Evolutionary conservation across 2,329 filamentous ascomycete genomes (phyloP).

Genomic region (Keithomyces neogunnii): DNA sequence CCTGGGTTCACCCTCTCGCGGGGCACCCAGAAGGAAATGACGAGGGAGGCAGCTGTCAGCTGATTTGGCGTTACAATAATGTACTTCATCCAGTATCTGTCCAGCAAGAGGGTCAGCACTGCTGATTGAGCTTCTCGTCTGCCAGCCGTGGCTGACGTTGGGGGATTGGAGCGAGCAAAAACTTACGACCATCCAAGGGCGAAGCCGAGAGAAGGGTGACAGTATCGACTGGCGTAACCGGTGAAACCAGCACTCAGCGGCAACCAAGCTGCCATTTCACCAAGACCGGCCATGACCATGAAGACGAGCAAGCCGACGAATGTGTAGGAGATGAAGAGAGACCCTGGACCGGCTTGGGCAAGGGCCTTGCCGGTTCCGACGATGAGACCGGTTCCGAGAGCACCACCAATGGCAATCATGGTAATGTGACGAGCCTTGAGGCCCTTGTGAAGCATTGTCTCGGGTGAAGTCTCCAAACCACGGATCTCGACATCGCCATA

Average conservation of each 20-base stretch:
- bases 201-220: slow-evolving; percentile 74
- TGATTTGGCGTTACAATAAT: slow-evolving; percentile 83
- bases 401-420: slow-evolving; percentile 64
- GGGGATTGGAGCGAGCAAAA: background rate
- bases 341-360: slow-evolving; percentile 48
- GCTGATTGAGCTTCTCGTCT: background rate
- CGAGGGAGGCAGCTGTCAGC: slow-evolving; percentile 68
- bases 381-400: slow-evolving; percentile 66
- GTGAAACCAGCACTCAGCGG: slow-evolving; percentile 73
- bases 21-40: slow-evolving; percentile 69
- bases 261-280: slow-evolving; percentile 79
- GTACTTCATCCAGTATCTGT: slow-evolving; percentile 63
- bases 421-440: slow-evolving; percentile 47
- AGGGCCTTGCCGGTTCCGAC: slow-evolving; percentile 55
- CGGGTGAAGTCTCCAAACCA: slow-evolving; percentile 39
- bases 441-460: slow-evolving; percentile 41
- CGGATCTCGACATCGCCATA: slow-evolving; percentile 27
- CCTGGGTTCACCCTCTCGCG: slow-evolving; percentile 62
- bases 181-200: slow-evolving; percentile 63
- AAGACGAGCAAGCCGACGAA: slow-evolving; percentile 66
- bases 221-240: slow-evolving; percentile 71
- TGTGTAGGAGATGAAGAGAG: slow-evolving; percentile 64
- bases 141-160: background rate
- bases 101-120: background rate
- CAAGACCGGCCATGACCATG: slow-evolving; percentile 72